Base-by-base conservation (phyloP, 192 early-diverging fungal species). In the Umbelopsis sp. region DNA sequence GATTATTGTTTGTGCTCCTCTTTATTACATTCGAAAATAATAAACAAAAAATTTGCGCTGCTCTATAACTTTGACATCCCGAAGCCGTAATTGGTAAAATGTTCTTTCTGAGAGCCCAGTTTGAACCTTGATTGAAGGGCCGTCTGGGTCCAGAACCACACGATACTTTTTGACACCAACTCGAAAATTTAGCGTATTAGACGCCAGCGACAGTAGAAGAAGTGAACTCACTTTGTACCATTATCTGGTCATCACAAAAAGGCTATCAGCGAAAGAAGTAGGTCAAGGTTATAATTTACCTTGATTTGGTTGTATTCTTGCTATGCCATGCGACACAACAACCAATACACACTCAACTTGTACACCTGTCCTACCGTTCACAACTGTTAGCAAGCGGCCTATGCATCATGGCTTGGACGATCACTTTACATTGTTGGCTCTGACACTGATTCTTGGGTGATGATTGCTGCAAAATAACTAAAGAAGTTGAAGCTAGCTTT, bases 291-390 rank as follows among this genome's bases (percentile, higher is more conserved):
- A 29, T 62, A 62, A 62, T 34, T 62, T 62, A 26, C 26, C 56
- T 62, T 62, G 56, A 62, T 62, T 34, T 62, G 56, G 56, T 14
- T 34, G 31, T 34, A 34, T 62, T 62, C 24, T 36, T 1, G 11
- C 56, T 31, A 62, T 62, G 31, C 56, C 56, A 29, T 62, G 52
- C 52, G 22, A 53, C 52, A 53, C 26, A 53, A 22, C 26, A 53
- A 22, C 26, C 26, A 22, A 53, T 26, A 53, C 24, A 53, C 24
- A 10, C 52, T n/a, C 6, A 3, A 34, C 56, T 62, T 20, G 54
- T 26, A 14, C 26, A 59, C 25, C 22, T 59, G 5, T 36, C 31
- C 17, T 34, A 62, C 29, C 10, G 2, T 32, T 62, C 56, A 29
- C 25, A 5, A 21, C 20, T 4, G 14, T n/a, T n/a, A 9, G 4